phyloP scores from a whole-genome alignment of 768 basidiomycete genomes.

The Chiua virens region DNA sequence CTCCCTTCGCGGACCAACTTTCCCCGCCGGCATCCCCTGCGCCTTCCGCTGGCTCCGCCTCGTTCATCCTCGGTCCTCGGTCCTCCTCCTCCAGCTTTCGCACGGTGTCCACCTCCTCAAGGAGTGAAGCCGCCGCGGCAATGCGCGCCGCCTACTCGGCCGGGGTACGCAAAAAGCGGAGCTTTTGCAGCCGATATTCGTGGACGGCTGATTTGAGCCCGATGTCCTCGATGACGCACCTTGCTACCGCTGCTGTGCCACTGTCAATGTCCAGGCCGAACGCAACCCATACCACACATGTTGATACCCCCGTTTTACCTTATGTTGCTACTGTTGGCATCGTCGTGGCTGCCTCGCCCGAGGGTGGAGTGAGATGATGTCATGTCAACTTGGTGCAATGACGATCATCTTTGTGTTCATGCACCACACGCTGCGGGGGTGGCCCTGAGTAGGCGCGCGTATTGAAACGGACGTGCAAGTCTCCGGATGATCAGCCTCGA shows the following conservation, averaged over 20 bases:
- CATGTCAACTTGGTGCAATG: conserved; percentile 18
- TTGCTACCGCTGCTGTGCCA: conserved; percentile 6
- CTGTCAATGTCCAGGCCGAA: conserved; percentile 16
- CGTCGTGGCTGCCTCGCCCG: conserved; percentile 3
- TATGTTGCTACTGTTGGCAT: conserved; percentile 8
- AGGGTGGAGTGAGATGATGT: neutral
- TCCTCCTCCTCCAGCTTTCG: conserved; percentile 33
- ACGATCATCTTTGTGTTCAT: neutral
- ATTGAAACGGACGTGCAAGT: neutral
- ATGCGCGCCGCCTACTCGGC: conserved; percentile 35
- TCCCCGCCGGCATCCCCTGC: conserved; percentile 31
- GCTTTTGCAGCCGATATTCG: conserved; percentile 30
- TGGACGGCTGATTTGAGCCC: conserved; percentile 30
- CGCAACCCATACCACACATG: conserved; percentile 3
- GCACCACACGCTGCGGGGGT: too few relatives aligned
- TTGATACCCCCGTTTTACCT: conserved; percentile 1
- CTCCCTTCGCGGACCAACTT: conserved; percentile 13
- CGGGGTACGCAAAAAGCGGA: conserved; percentile 34
- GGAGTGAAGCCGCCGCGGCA: conserved; percentile 20
- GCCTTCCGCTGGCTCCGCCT: conserved; percentile 27
- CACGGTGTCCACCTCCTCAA: conserved; percentile 8
- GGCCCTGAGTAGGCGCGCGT: neutral
- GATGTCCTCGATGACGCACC: conserved; percentile 20
- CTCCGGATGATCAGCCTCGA: neutral
- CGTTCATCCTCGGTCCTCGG: conserved; percentile 25